phyloP scores from a whole-genome alignment of 495 filamentous ascomycete species.

The Xylaria cubensis region DNA sequence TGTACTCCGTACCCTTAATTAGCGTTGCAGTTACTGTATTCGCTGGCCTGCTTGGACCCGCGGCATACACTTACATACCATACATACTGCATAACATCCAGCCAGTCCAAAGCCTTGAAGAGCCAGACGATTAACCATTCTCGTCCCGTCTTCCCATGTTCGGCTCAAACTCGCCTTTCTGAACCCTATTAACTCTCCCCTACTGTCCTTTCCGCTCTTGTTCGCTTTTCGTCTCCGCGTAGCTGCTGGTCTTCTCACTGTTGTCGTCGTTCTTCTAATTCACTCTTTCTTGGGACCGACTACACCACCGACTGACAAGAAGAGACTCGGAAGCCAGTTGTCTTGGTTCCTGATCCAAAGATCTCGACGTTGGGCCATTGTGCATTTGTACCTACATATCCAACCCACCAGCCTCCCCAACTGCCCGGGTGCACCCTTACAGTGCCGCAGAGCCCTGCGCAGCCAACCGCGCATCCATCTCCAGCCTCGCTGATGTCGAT shows the following conservation, averaged over 20 bases:
- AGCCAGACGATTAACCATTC: constrained; percentile 36
- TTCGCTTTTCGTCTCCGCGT: constrained; percentile 36
- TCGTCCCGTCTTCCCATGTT: constrained; percentile 39
- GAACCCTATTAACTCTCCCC: constrained; percentile 29
- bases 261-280: constrained; percentile 40
- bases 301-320: constrained; percentile 5
- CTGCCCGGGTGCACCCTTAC: constrained; percentile 8
- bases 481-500: constrained; percentile 15
- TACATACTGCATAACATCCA: constrained; percentile 30
- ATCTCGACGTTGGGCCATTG: constrained; percentile 14
- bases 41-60: constrained; percentile 12
- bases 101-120: constrained; percentile 24
- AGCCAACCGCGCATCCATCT: background rate
- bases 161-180: constrained; percentile 36
- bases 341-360: background rate
- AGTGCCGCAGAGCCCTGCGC: constrained; percentile 18
- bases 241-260: constrained; percentile 33
- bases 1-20: constrained; percentile 29
- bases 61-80: constrained; percentile 5
- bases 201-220: constrained; percentile 39
- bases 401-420: constrained; percentile 16
- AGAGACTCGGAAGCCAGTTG: background rate
- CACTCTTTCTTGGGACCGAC: constrained; percentile 32
- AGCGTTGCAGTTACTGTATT: constrained; percentile 23
- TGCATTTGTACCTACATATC: constrained; percentile 26